Evolutionary conservation across 768 basidiomycete species (phyloP), one percentile per base, ranked within the genome.

Genomic region (Tricholoma terreum): DNA sequence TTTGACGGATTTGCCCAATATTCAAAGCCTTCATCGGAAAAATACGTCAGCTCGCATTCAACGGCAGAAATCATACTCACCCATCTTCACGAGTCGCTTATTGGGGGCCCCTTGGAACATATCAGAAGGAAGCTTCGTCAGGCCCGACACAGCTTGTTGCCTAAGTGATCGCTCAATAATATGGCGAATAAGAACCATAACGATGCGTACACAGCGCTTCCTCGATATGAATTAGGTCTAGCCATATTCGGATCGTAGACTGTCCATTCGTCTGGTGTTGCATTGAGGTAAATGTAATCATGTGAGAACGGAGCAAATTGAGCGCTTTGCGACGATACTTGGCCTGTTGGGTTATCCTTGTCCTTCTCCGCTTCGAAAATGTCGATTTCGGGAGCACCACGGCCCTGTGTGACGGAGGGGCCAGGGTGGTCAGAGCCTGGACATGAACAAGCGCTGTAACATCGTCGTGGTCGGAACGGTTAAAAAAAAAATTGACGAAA

Each of bases 361-460:
- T 86, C 82, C 65, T 77, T 79, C 67, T 90, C 85, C 0, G 86
- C 87, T 71, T 94, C 90, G 58, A 92, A 77, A 57, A 92, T 77
- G 69, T 93, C 91, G 65, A 94, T 91, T 71, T 94, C 90, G 3
- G 90, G 90, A 0, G 88, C 84, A 4, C 86, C 85, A 49, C 91
- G 85, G 10, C 91, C 90, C 33, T 72, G 65, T 14, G 58, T 64
- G 46, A 65, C 57, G 15, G 61, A 46, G 0, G 92, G 92, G 1
- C 92, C 92, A 0, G 91, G 92, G 67, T 94, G 92, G 58, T 91
- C 89, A 50, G 84, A 81, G 12, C 77, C 80, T 0, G 85, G 75
- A 65, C 91, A 94, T 1, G 90, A 90, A 66, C 90, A 93, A 0
- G 90, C 80, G 6, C 85, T 87, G 61, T 1, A 36, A 2, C 30